These are phyloP conservation scores for Vigna angularis DNA, from an alignment of 306 rosid species.

Conservation along the genomic window DNA sequence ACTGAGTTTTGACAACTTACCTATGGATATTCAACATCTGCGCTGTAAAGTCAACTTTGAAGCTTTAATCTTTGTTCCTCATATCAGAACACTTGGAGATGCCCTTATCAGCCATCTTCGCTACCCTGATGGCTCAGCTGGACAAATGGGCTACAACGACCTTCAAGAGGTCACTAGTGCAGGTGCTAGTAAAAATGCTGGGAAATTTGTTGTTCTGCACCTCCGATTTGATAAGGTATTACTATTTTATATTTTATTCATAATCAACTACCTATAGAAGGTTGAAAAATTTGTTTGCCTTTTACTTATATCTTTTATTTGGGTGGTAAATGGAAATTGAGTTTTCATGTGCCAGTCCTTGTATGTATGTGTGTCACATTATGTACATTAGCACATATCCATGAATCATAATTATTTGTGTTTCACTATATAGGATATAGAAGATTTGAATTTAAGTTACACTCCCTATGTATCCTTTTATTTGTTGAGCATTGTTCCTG, in stretches of 20 bases:
- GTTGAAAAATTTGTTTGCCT: neutral
- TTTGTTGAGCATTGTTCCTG: neutral
- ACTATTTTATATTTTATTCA: neutral
- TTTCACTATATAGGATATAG: neutral
- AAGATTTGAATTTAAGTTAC: neutral
- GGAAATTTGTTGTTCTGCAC: slow-evolving; percentile 89
- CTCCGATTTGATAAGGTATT: slow-evolving; percentile 96
- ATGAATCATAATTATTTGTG: neutral
- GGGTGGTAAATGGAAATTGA: neutral
- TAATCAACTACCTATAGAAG: slow-evolving; percentile 14
- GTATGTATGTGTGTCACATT: neutral
- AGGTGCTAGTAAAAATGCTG: slow-evolving; percentile 49
- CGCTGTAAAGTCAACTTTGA: slow-evolving; percentile 95
- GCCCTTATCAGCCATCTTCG: slow-evolving; percentile 83
- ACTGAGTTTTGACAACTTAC: slow-evolving; percentile 85
- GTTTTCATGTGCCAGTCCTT: neutral
- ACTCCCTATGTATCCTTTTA: neutral
- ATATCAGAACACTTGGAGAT: slow-evolving; percentile 82
- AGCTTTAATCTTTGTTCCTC: slow-evolving; percentile 90
- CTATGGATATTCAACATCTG: slow-evolving; percentile 87
- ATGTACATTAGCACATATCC: neutral
- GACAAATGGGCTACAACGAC: slow-evolving; percentile 51
- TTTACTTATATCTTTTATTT: neutral
- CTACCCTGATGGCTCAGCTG: slow-evolving; percentile 56
- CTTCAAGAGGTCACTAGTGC: slow-evolving; percentile 58